Base-by-base conservation (phyloP, 192 early-diverging fungal species). In the Glomus cerebriforme region DNA sequence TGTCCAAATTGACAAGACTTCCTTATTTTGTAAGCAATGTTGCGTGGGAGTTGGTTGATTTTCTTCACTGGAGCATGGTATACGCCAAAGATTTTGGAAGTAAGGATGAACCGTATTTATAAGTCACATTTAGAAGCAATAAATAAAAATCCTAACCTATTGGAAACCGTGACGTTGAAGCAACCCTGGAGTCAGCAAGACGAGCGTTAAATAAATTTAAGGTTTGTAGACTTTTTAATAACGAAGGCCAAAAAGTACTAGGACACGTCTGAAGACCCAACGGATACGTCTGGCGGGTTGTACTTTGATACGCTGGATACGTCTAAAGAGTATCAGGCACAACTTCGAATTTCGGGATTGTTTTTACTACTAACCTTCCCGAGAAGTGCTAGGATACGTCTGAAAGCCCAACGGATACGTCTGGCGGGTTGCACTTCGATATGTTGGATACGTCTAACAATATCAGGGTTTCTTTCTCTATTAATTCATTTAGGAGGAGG, bases 361-460 rank as follows among this genome's bases (percentile, higher is more conserved):
- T 19, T 0, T 71, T 71, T 71, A 47, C 19, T 71, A 71, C 31
- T 71, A 71, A 71, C 45, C 59, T 59, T 34, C 54, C 54, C 54
- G n/a, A 74, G 39, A 39, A 24, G 59, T 75, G 59, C 73, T 75
- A 75, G 73, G 73, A 73, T 58, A 73, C 26, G 71, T 73, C 71
- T 73, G 45, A 73, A 17, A 58, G 27, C 71, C 47, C 37, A 37
- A 37, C 37, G 37, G 6, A 37, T n/a, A n/a, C 37, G 37, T 37
- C 37, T 37, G 37, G 37, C 37, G 37, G 37, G 37, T 7, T 37
- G 37, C 37, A 37, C 37, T 37, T 37, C 37, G 37, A 37, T 37
- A 37, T 45, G 49, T 45, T 58, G 24, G 73, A 75, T 59, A 75
- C 59, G 37, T 58, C 59, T 59, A 60, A 45, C 2, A 58, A 75